Base-by-base conservation (phyloP, 306 rosid genomes). In the Styphnolobium japonicum region DNA sequence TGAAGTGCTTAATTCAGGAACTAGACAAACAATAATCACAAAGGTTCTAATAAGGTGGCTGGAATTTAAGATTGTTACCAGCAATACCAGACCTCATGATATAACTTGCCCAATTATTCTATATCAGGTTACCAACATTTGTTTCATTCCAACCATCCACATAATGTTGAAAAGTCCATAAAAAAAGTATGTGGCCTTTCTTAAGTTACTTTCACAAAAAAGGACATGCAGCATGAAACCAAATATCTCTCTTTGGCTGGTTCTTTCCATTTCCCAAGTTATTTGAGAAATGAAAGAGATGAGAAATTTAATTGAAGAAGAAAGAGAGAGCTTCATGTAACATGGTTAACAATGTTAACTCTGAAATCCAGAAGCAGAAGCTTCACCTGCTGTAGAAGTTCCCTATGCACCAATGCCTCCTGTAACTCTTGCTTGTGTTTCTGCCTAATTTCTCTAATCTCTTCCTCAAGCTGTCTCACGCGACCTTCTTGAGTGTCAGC, bases 401-500 rank as follows among this genome's bases (percentile, higher is more conserved):
- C 97, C 76, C 91, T 90, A 37, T 89, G 97, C 85, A 86, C 74
- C 84, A 96, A 86, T 51, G 94, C 86, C 70, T 96, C 99, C 29
- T 91, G 97, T 69, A 96, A 88, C 78, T 96, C 99, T 79, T 93
- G 98, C 87, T 91, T 96, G 87, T 96, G 90, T 80, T 91, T 96
- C 85, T 85, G 90, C 81, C 94, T 87, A 72, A 91, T 78, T 62
- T 91, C 96, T 81, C 88, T 84, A 56, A 91, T 86, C 75, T 91
- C 94, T 85, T 80, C 97, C 84, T 89, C 99, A 84, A 93, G 96
- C 86, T 96, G 99, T 87, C 71, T 91, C 67, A 79, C 94, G 29
- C 92, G 97, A 80, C 99, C 98, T 87, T 96, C 98, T 76, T 84
- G 96, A 37, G 99, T 93, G 82, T 96, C 96, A 76, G 99, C 98